phyloP scores from a whole-genome alignment of 192 early-diverging fungal species.

The Backusella tarrabulga region DNA sequence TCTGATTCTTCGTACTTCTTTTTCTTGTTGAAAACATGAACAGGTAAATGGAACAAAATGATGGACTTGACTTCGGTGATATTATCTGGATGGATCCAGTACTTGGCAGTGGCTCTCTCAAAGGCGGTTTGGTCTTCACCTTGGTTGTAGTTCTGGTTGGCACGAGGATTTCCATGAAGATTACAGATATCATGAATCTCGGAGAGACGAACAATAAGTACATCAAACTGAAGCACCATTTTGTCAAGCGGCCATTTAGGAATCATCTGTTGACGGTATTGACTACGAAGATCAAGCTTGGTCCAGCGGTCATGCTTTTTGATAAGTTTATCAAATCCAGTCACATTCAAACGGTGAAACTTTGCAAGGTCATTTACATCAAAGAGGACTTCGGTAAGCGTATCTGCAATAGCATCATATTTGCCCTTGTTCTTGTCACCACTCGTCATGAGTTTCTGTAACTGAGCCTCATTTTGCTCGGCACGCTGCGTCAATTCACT shows the following conservation, averaged over 20 bases:
- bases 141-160: slow-evolving; percentile 5
- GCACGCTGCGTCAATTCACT: slow-evolving; percentile 65
- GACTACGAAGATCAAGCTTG: slow-evolving; percentile 60
- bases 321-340: slow-evolving; percentile 86
- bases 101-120: slow-evolving; percentile 69
- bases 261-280: slow-evolving; percentile 72
- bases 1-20: slow-evolving; percentile 76
- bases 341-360: slow-evolving; percentile 75
- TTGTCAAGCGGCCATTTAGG: slow-evolving; percentile 69
- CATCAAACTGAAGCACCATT: slow-evolving; percentile 48
- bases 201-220: slow-evolving; percentile 19
- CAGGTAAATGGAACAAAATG: slow-evolving; percentile 88
- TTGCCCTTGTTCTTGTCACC: slow-evolving; percentile 42
- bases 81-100: slow-evolving; percentile 97
- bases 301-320: slow-evolving; percentile 98
- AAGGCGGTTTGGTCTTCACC: slow-evolving; percentile 38
- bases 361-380: slow-evolving; percentile 78
- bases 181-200: slow-evolving; percentile 18
- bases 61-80: slow-evolving; percentile 93
- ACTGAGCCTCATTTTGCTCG: slow-evolving; percentile 54
- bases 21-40: slow-evolving; percentile 85
- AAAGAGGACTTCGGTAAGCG: slow-evolving; percentile 64
- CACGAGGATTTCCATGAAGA: slow-evolving; percentile 14
- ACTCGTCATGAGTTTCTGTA: slow-evolving; percentile 12
- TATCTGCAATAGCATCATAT: slow-evolving; percentile 45